These are phyloP conservation scores for Baudoinia panamericana DNA, from an alignment of 495 filamentous ascomycete genomes.

Conservation along the genomic window DNA sequence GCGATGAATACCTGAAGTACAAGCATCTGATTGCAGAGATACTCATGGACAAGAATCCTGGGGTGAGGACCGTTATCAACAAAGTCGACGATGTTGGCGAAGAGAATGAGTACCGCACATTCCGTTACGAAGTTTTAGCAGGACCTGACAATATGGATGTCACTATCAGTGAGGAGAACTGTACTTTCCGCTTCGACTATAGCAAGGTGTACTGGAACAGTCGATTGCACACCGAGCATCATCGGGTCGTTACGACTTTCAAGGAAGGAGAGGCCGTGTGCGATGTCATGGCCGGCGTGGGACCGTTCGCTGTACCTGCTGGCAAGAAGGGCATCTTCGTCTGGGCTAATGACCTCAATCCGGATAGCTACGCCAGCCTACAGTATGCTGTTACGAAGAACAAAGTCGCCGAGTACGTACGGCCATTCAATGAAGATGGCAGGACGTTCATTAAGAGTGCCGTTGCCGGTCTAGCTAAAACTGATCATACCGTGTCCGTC, in stretches of 20 bases:
- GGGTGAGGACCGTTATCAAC: slow-evolving; percentile 81
- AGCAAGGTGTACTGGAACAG: slow-evolving; percentile 96
- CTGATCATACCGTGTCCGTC: slow-evolving; percentile 33
- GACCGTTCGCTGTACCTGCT: slow-evolving; percentile 86
- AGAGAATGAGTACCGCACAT: slow-evolving; percentile 78
- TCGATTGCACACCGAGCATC: slow-evolving; percentile 76
- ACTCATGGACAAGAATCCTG: slow-evolving; percentile 72
- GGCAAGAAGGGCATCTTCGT: slow-evolving; percentile 85
- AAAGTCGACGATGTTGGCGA: slow-evolving; percentile 80
- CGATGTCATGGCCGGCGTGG: slow-evolving; percentile 96
- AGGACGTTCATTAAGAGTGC: slow-evolving; percentile 62
- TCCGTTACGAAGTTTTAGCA: slow-evolving; percentile 80
- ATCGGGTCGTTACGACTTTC: slow-evolving; percentile 65
- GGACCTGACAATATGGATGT: slow-evolving; percentile 72
- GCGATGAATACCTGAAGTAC: slow-evolving; percentile 64
- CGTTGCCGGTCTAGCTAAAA: slow-evolving; percentile 45
- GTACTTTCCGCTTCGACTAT: slow-evolving; percentile 58
- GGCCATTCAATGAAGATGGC: slow-evolving; percentile 67
- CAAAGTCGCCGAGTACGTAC: slow-evolving; percentile 67
- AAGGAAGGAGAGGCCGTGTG: slow-evolving; percentile 73
- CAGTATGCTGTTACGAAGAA: slow-evolving; percentile 57
- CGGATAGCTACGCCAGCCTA: slow-evolving; percentile 65
- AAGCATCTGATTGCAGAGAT: slow-evolving; percentile 73
- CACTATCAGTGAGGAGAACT: slow-evolving; percentile 49
- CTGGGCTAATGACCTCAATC: slow-evolving; percentile 95